Base-by-base conservation (phyloP, 257 asterid species). In the Forsythia viridissima region DNA sequence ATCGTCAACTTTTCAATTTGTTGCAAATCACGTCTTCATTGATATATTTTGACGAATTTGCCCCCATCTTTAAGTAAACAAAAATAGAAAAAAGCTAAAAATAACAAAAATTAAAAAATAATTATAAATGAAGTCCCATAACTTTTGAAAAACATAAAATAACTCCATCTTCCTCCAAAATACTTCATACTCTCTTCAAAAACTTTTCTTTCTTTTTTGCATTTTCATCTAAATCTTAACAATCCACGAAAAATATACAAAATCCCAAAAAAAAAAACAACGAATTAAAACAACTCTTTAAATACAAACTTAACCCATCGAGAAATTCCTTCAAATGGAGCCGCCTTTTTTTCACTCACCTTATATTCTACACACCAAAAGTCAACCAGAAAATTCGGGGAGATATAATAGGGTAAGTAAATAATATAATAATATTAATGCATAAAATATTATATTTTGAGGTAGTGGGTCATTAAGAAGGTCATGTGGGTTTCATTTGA, bases 181-280 rank as follows among this genome's bases (percentile, higher is more conserved):
- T 38, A 76, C 89, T 84, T 89, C 97, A 90, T 92, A 72, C n/a
- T 77, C 71, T 55, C 80, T 71, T 15, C 51, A 70, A 24, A 42
- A 40, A 74, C 43, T 63, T 40, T 39, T 63, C 8, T 43, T 68
- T 0, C 11, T 24, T 69, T 15, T 46, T 6, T 38, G 10, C 8
- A 7, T 43, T 43, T 12, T 13, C 18, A 11, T 41, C 52, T 63
- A 65, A 46, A 42, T 38, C 66, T 44, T 20, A 48, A 41, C 39
- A 41, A 66, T 24, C 43, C 76, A 76, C 71, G 48, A 59, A 16
- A 13, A 13, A 9, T 52, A 2, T 5, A 68, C 40, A 44, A 63
- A 34, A 44, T 42, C 68, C 36, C n/a, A n/a, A n/a, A n/a, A n/a
- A n/a, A 41, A 41, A 75, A 16, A n/a, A n/a, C 42, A 65, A 43